Evolutionary conservation across 352 stramenopile genomes (phyloP).

Genomic region (Phytophthora hybrid): DNA sequence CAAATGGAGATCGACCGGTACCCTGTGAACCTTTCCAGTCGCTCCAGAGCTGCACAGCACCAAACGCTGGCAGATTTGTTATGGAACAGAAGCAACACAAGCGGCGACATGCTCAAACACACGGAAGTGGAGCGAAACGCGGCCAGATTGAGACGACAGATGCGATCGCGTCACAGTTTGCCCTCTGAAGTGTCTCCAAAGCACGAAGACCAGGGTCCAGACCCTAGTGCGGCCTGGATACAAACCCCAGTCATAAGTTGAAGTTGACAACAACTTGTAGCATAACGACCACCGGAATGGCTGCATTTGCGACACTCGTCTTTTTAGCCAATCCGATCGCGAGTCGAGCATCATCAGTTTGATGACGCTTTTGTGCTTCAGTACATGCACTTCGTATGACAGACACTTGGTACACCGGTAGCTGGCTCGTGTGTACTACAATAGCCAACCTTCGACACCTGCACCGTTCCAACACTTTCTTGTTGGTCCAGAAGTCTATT

Average conservation of each 20-base stretch:
- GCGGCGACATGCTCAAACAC: constrained; percentile 1
- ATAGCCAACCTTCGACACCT: no score
- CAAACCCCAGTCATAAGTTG: not conserved
- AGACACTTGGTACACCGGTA: no score
- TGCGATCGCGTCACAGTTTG: not conserved
- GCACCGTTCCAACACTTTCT: not conserved
- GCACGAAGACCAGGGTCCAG: not conserved
- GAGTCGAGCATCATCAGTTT: constrained; percentile 7
- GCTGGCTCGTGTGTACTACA: no score
- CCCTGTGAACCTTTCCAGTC: constrained; percentile 9
- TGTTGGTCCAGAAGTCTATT: no score
- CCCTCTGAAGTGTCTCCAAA: not conserved
- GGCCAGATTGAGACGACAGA: constrained; percentile 1
- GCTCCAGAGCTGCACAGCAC: constrained; percentile 6
- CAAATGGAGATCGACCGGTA: constrained; percentile 2
- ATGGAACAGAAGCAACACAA: constrained; percentile 20
- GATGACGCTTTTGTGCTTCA: constrained; percentile 19
- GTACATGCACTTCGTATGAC: not conserved
- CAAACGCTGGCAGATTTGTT: constrained; percentile 20
- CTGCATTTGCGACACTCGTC: constrained; percentile 4
- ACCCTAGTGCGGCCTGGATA: not conserved
- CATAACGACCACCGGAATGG: constrained; percentile 23
- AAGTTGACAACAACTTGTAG: not conserved
- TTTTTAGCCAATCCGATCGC: constrained; percentile 23
- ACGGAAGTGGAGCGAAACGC: constrained; percentile 5